Conservation (phyloP, 2,329 filamentous ascomycete species). For the Cladophialophora chaetospira region DNA sequence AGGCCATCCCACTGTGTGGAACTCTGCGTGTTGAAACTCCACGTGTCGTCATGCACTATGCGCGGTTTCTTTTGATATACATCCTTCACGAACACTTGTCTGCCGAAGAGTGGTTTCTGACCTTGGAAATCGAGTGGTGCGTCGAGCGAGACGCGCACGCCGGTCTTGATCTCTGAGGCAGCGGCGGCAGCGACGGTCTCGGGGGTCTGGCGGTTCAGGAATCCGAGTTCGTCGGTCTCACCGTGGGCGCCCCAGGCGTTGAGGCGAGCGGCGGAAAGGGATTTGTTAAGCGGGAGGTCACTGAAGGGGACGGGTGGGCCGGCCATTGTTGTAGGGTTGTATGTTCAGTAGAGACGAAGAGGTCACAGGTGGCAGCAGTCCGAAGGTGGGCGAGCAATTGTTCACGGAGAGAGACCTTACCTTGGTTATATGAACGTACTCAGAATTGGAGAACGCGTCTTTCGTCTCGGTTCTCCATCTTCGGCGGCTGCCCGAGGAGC, state of each 20-base stretch:
- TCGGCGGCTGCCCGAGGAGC: not conserved
- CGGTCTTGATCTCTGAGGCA: conserved; percentile 49
- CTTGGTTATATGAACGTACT: not conserved
- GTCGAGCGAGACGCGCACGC: conserved; percentile 33
- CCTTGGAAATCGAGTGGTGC: conserved; percentile 45
- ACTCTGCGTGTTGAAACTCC: conserved; percentile 35
- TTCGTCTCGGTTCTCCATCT: not conserved
- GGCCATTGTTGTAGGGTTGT: conserved; percentile 18
- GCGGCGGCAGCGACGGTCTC: conserved; percentile 44
- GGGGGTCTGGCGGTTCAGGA: conserved; percentile 57
- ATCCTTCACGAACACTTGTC: conserved; percentile 36
- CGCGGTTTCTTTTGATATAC: conserved; percentile 35
- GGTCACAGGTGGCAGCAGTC: not conserved
- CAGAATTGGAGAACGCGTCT: conserved; percentile 2
- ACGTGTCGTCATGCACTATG: conserved; percentile 35
- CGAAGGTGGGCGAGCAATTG: not conserved
- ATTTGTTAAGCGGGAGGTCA: conserved; percentile 53
- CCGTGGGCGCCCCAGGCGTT: conserved; percentile 62
- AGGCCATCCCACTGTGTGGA: conserved; percentile 35
- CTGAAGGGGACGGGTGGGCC: conserved; percentile 33
- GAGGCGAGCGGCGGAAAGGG: conserved; percentile 41
- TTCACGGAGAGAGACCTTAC: not conserved
- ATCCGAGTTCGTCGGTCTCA: conserved; percentile 54
- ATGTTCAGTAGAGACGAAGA: not conserved
- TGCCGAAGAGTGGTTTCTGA: conserved; percentile 40